Percentiles rank a stretch among this genome's conserved stretches.
phyloP scores from a whole-genome alignment of 2,329 filamentous ascomycete species.

The Fusarium concolor region DNA sequence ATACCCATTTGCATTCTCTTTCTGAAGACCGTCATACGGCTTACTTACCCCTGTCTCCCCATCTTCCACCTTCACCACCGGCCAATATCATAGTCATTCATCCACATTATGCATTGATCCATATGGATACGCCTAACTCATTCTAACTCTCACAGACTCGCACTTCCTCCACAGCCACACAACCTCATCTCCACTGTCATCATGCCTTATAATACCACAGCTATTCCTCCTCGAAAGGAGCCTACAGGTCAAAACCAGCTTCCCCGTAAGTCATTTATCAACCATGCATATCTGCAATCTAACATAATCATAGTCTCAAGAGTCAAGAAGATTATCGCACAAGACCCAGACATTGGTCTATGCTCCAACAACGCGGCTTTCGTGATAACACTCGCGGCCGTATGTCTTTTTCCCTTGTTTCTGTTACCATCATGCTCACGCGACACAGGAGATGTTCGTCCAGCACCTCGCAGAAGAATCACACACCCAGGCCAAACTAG shows the following conservation, averaged over 20 bases:
- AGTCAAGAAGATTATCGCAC: slow-evolving; percentile 93
- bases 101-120: neutral
- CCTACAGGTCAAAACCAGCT: slow-evolving; percentile 86
- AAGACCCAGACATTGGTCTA: slow-evolving; percentile 85
- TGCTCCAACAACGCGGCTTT: slow-evolving; percentile 96
- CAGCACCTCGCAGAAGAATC: slow-evolving; percentile 88
- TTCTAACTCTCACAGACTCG: slow-evolving; percentile 9
- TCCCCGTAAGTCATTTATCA: slow-evolving; percentile 72
- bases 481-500: slow-evolving; percentile 88
- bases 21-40: too few species aligned
- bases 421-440: slow-evolving; percentile 3
- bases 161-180: neutral
- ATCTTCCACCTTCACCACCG: neutral
- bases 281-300: slow-evolving; percentile 9
- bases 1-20: neutral
- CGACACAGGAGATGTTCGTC: slow-evolving; percentile 88
- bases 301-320: slow-evolving; percentile 75
- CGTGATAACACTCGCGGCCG: slow-evolving; percentile 89
- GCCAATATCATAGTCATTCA: neutral
- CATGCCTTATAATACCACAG: slow-evolving; percentile 93
- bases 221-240: slow-evolving; percentile 83
- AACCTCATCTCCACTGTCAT: slow-evolving; percentile 14
- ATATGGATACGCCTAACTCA: neutral
- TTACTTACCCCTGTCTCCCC: slow-evolving; percentile 2
- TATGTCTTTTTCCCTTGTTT: slow-evolving; percentile 53